Base-by-base conservation (phyloP, 1,284 basidiomycete genomes). In the Fomitopsis palustris region DNA sequence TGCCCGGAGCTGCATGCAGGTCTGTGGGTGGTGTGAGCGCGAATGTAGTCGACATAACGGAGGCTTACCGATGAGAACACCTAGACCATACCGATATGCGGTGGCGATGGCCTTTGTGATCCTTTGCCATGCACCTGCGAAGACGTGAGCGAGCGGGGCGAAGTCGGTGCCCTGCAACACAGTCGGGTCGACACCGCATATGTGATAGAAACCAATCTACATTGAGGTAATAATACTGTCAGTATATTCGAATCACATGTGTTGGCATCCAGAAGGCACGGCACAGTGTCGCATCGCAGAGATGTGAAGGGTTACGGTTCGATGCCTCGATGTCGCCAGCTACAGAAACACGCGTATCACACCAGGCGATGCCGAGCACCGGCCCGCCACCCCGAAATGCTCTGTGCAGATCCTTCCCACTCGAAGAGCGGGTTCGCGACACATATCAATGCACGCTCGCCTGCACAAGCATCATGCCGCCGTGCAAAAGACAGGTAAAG, bases 171-270 rank as follows among this genome's bases (percentile, higher is more conserved):
- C 83, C n/a, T 78, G 73, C 5, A 95, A 72, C 1, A 93, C 81
- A 4, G 83, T 80, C 2, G 78, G 79, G 57, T 90, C 83, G 9
- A 77, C 77, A 1, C 83, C 81, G 57, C 84, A 85, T 43, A 93
- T 64, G 70, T 93, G 86, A 74, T 93, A 89, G 75, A 87, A 90
- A 25, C 87, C 88, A 68, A 95, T 89, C 92, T 93, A 63, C 59
- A 64, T 27, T 19, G 43, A 29, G 58, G 37, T 42, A 62, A 60
- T 53, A 29, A 27, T 45, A 29, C 47, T 52, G n/a, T 35, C 42
- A 55, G 49, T 21, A 29, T 14, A 2, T 23, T 33, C 6, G 19
- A 33, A 45, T 53, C 49, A 45, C 33, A 51, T 52, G 38, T 2
- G 14, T 19, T 8, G 17, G 45, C 12, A 7, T 21, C 49, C 41